These are phyloP conservation scores for Yamadazyma diddensiae DNA, from an alignment of 1,139 yeast genomes.

Conservation along the genomic window DNA sequence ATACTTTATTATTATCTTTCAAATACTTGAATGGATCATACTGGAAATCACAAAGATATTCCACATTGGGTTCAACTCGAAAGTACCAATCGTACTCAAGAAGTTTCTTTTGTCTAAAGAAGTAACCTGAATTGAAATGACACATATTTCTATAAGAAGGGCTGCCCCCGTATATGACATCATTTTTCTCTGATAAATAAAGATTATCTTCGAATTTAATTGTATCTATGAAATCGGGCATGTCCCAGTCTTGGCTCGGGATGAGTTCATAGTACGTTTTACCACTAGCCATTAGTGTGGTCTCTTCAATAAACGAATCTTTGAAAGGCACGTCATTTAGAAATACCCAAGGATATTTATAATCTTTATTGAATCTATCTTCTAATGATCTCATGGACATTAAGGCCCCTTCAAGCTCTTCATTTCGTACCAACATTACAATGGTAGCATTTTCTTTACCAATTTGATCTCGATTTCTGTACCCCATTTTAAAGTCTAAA, in stretches of 20 bases:
- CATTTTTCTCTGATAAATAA: slow-evolving; percentile 18
- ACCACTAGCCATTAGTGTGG: slow-evolving; percentile 85
- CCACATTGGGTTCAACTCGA: slow-evolving; percentile 47
- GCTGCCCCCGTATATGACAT: slow-evolving; percentile 40
- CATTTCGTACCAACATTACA: slow-evolving; percentile 45
- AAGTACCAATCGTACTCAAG: slow-evolving; percentile 44
- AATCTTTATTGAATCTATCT: slow-evolving; percentile 45
- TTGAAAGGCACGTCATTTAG: slow-evolving; percentile 43
- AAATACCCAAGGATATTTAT: slow-evolving; percentile 47
- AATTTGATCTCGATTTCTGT: slow-evolving; percentile 30
- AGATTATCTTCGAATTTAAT: slow-evolving; percentile 26
- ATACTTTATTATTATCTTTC: slow-evolving; percentile 32
- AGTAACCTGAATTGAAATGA: slow-evolving; percentile 46
- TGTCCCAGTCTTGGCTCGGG: slow-evolving; percentile 42
- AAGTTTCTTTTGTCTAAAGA: slow-evolving; percentile 39
- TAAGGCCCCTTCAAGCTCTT: slow-evolving; percentile 40
- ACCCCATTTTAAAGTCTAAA: slow-evolving; percentile 24
- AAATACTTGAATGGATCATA: slow-evolving; percentile 44
- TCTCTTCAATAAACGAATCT: slow-evolving; percentile 45
- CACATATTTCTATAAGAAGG: slow-evolving; percentile 48
- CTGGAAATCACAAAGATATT: slow-evolving; percentile 48
- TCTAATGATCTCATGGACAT: slow-evolving; percentile 44
- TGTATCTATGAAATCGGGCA: slow-evolving; percentile 37
- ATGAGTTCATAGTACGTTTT: slow-evolving; percentile 49
- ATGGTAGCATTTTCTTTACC: slow-evolving; percentile 52